Base-by-base conservation (phyloP, 225 moss, liverwort and hornwort genomes). In the Polytrichum commune region DNA sequence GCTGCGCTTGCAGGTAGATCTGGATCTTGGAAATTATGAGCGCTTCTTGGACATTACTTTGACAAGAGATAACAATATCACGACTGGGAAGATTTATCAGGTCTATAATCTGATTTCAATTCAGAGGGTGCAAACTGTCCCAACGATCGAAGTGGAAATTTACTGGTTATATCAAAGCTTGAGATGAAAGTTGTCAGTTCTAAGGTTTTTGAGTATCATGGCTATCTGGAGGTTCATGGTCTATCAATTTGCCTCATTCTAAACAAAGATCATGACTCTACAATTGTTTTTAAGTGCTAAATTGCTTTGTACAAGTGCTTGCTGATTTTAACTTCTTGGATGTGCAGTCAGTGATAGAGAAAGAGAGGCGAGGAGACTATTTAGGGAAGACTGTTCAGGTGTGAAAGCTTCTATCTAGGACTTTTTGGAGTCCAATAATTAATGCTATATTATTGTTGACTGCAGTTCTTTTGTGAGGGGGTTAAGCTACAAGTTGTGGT, bases 331-430 rank as follows among this genome's bases (percentile, higher is more conserved):
- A 69, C 18, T 26, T 62, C 65, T 13, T 69, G 29, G 32, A 61
- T 76, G 74, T 73, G 55, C 94, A 94, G 92, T 83, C 85, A 73
- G 94, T 92, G 76, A 92, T 95, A 19, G 88, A 90, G 60, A 95
- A 91, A 75, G 95, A 95, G 79, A 91, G 95, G 60, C 79, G 85
- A 62, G 95, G 93, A 60, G 95, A 93, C 73, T 95, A 86, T 72
- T 19, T 95, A 78, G 95, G 93, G 5, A 95, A 95, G 69, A 93
- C 93, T 76, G 95, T 95, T 27, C 95, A 95, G 93, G 92, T 92
- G 27, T 70, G 74, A 20, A 58, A n/a, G 3, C 16, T 46, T 46
- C 16, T 4, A 46, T 46, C 13, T 16, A 1, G 46, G 46, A 46
- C 13, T 0, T 46, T 46, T 46, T 46, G 46, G 16, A 46, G 13